Evolutionary conservation across 345 rosid genomes (phyloP).

Genomic region (Salix caprea): DNA sequence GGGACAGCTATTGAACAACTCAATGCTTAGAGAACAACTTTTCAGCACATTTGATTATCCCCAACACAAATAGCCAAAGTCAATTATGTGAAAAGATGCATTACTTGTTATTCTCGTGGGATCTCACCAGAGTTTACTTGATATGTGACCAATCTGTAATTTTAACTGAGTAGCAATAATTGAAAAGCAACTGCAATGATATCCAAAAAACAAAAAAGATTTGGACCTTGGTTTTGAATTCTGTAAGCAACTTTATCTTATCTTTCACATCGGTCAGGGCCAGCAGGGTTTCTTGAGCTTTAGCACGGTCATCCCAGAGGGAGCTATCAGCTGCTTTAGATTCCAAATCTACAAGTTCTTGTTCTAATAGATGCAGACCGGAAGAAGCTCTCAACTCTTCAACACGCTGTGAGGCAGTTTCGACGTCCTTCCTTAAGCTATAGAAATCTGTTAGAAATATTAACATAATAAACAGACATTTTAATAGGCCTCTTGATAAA

Average conservation of each 20-base stretch:
- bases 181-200: background rate
- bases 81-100: no score
- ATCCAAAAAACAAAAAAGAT: background rate
- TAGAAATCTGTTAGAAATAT: slow-evolving; percentile 61
- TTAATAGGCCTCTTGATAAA: background rate
- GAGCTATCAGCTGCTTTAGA: slow-evolving; percentile 58
- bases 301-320: slow-evolving; percentile 82
- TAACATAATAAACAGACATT: background rate
- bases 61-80: no score
- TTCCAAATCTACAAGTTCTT: slow-evolving; percentile 56
- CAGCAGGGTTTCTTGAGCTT: slow-evolving; percentile 70
- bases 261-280: slow-evolving; percentile 78
- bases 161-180: no score
- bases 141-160: no score
- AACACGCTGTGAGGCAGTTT: slow-evolving; percentile 55
- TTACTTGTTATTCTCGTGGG: no score
- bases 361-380: slow-evolving; percentile 48
- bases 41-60: no score
- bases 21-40: no score
- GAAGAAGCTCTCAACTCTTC: slow-evolving; percentile 65
- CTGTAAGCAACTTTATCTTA: slow-evolving; percentile 49
- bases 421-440: slow-evolving; percentile 76
- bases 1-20: no score
- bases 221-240: slow-evolving; percentile 63
- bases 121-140: no score